These are phyloP conservation scores for Penicillium subrubescens DNA, from an alignment of 495 filamentous ascomycete genomes.

Conservation along the genomic window DNA sequence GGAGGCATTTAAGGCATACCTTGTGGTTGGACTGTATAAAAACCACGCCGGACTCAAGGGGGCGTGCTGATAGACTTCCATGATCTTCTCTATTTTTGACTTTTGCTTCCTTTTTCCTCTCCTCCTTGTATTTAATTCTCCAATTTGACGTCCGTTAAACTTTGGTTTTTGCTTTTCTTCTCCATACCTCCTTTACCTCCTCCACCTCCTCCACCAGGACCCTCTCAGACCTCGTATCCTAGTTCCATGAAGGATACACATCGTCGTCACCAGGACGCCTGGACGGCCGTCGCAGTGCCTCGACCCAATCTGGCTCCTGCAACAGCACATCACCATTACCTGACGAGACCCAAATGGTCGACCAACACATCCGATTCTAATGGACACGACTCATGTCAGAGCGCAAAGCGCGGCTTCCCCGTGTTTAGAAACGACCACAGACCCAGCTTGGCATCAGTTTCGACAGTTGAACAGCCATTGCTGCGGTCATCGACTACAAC, in stretches of 20 bases:
- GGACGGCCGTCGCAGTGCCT: conserved; percentile 16
- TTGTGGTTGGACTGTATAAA: not conserved
- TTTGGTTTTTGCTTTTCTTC: conserved; percentile 1
- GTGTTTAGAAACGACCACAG: conserved; percentile 7
- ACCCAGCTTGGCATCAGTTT: conserved; percentile 12
- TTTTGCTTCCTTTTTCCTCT: not conserved
- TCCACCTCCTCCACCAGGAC: not conserved
- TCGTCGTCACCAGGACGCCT: conserved; percentile 13
- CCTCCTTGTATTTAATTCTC: not conserved
- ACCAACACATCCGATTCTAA: not conserved
- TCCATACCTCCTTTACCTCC: not conserved
- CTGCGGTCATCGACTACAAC: conserved; percentile 1
- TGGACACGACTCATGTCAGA: not conserved
- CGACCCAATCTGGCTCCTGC: conserved; percentile 7
- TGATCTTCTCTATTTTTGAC: not conserved
- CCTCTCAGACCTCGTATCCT: not conserved
- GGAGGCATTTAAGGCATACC: not conserved
- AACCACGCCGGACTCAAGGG: not conserved
- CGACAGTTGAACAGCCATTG: conserved; percentile 23
- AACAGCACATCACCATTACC: conserved; percentile 18
- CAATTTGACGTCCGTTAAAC: not conserved
- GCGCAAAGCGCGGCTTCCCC: conserved; percentile 9
- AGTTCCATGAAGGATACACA: conserved; percentile 19
- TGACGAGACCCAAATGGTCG: conserved; percentile 13
- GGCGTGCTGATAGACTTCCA: not conserved